Conservation (phyloP, 1,284 basidiomycete species). For the Ustilago vetiveriae region DNA sequence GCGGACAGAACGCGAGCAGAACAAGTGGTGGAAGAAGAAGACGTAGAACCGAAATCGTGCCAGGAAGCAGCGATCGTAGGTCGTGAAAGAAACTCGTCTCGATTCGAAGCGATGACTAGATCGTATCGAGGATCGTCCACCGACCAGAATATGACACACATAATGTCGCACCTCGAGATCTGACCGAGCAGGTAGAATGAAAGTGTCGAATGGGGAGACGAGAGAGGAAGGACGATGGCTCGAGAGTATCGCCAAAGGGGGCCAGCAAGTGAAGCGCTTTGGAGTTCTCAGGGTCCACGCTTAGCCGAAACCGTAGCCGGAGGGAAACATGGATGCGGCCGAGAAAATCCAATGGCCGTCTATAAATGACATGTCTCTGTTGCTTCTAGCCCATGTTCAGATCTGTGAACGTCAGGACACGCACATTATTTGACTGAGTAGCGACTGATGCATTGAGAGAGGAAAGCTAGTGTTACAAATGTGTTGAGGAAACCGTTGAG, state of each 20-base stretch:
- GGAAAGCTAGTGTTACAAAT: background rate
- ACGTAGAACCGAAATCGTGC: constrained; percentile 39
- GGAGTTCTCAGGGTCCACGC: background rate
- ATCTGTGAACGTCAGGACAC: too few species aligned
- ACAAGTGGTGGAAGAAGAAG: background rate
- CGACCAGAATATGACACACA: constrained; percentile 55
- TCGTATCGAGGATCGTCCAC: constrained; percentile 26
- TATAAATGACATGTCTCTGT: too few species aligned
- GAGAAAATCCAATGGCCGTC: too few species aligned
- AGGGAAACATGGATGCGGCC: background rate
- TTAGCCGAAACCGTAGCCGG: background rate
- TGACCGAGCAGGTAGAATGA: background rate
- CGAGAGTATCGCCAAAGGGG: too few species aligned
- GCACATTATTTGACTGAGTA: too few species aligned
- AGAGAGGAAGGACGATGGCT: background rate
- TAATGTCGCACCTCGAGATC: background rate
- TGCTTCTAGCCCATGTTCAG: too few species aligned
- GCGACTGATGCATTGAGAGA: background rate
- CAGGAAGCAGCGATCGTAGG: constrained; percentile 44
- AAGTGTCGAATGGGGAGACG: too few species aligned
- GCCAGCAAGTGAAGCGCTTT: background rate
- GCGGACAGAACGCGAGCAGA: constrained; percentile 38
- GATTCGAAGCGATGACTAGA: constrained; percentile 51
- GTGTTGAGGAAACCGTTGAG: background rate
- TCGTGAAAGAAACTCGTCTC: constrained; percentile 56